Percentiles rank a stretch among this genome's conserved stretches.
Conservation (phyloP, 83 land plant genomes). For the Diphasiastrum complanatum region DNA sequence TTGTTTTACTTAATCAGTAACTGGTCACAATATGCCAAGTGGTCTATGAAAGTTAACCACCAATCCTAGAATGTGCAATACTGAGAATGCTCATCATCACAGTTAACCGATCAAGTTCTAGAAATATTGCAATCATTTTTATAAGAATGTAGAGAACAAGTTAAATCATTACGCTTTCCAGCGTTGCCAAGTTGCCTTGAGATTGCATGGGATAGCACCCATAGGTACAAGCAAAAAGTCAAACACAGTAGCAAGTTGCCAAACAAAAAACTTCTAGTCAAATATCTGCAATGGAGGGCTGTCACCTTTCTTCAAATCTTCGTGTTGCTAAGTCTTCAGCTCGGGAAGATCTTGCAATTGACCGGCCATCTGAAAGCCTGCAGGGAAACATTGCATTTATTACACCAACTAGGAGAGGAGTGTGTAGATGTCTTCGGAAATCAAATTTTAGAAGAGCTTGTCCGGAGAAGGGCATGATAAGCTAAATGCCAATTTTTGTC, state of each 20-base stretch:
- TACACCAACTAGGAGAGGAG: neutral
- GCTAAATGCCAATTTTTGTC: neutral
- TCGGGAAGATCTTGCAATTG: constrained; percentile 54
- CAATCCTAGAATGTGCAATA: too few relatives aligned
- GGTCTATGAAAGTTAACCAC: too few relatives aligned
- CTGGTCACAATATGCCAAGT: too few relatives aligned
- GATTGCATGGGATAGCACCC: neutral
- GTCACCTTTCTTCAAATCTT: constrained; percentile 49
- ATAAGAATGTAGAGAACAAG: constrained; percentile 6
- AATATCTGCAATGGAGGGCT: too few relatives aligned
- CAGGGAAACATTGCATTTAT: constrained; percentile 1
- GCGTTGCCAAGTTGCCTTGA: neutral
- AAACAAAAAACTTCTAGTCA: constrained; percentile 7
- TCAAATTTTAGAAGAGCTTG: neutral
- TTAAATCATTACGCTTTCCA: neutral
- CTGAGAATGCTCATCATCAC: too few relatives aligned
- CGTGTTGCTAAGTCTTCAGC: constrained; percentile 41
- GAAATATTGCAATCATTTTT: too few relatives aligned
- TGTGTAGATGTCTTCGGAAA: neutral
- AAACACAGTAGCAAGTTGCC: neutral
- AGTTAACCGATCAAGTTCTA: too few relatives aligned
- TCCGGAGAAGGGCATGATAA: neutral
- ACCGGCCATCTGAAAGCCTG: constrained; percentile 49
- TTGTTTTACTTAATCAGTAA: too few relatives aligned
- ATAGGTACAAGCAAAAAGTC: neutral